These are phyloP conservation scores for Suhomyces vadensis DNA, from an alignment of 805 yeast species.

Conservation along the genomic window DNA sequence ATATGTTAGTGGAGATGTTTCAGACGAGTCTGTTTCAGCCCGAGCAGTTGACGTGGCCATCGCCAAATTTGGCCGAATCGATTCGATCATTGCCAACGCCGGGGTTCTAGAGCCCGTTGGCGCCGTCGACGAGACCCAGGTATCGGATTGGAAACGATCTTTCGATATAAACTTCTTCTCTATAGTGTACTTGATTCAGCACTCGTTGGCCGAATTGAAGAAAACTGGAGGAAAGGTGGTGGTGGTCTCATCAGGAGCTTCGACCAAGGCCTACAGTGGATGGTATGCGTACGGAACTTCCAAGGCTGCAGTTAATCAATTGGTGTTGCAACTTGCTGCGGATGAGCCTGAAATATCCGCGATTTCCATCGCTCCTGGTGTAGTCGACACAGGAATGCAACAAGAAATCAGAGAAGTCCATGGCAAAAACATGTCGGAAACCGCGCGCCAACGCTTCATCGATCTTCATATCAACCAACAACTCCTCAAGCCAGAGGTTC, in stretches of 20 bases:
- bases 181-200: conserved; percentile 57
- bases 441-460: conserved; percentile 59
- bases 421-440: conserved; percentile 59
- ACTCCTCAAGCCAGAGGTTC: conserved; percentile 67
- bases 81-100: conserved; percentile 74
- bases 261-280: conserved; percentile 58
- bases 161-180: conserved; percentile 82
- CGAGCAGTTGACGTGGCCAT: conserved; percentile 48
- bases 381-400: conserved; percentile 92
- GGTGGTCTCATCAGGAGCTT: conserved; percentile 90
- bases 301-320: conserved; percentile 86
- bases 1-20: conserved; percentile 61
- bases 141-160: conserved; percentile 58
- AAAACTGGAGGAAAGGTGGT: conserved; percentile 61
- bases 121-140: conserved; percentile 47
- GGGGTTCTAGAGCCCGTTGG: conserved; percentile 82
- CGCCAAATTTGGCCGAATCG: conserved; percentile 54
- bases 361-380: conserved; percentile 89
- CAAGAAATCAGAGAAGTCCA: conserved; percentile 66
- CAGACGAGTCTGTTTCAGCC: conserved; percentile 38
- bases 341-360: conserved; percentile 64
- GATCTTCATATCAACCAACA: conserved; percentile 58
- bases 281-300: conserved; percentile 95
- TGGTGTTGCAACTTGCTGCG: conserved; percentile 61
- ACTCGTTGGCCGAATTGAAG: conserved; percentile 59